Base-by-base conservation (phyloP, 2,329 filamentous ascomycete genomes). In the Trichoderma harzianum region DNA sequence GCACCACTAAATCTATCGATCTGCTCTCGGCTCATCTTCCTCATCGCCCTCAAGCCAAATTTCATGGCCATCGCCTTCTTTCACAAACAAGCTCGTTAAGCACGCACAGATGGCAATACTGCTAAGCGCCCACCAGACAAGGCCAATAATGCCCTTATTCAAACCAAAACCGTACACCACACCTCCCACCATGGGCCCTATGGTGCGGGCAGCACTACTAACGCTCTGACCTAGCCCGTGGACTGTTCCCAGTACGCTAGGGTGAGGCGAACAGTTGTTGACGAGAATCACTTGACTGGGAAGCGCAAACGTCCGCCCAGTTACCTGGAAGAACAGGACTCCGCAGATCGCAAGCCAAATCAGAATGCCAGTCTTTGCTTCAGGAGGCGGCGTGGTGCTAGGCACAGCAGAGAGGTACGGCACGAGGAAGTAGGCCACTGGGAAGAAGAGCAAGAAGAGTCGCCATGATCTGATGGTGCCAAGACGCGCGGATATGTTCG, bases 381-480 rank as follows among this genome's bases (percentile, higher is more conserved):
- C 83, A 1, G 89, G 88, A 2, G 84, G 83, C 2, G 84, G 81
- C 68, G 86, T 77, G 53, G 82, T 73, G 47, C 87, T 88, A 0
- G 91, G 92, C 1, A 94, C 84, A 34, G 94, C 80, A 1, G 92
- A 87, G 14, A 95, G 85, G 77, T 91, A 94, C 0, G 93, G 93
- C 47, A 92, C 86, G 11, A 92, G 78, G 11, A 89, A 82, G 79
- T 95, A 95, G 0, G 90, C 87, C 11, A 93, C 36, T 0, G 93
- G 91, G 73, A 94, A 95, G 64, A 91, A 86, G 55, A 90, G 86
- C 1, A 95, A 83, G 51, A 90, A 92, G n/a, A 86, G 80, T 4
- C 90, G 88, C 85, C 91, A 94, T 57, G 89, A 90, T 6, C 84
- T 84, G 67, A 94, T 81, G 1, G 91, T 92, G 39, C 93, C 93